Evolutionary conservation across 179 eudicot species (phyloP).

Genomic region (Beta lomatogona): DNA sequence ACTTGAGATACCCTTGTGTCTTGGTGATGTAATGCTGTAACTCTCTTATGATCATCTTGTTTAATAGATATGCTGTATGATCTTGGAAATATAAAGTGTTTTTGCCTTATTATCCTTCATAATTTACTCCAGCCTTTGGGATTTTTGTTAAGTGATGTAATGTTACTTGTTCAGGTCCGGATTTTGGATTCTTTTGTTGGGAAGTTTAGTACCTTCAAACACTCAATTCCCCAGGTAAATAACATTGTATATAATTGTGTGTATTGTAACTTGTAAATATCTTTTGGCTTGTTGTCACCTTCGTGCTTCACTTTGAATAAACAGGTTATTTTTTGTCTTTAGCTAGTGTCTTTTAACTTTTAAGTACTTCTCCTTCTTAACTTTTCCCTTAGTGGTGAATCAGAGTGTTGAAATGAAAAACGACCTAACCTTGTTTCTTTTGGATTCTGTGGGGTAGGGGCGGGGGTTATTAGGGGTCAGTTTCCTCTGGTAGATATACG

Average conservation of each 20-base stretch:
- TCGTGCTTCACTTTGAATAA: neutral
- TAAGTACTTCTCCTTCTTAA: neutral
- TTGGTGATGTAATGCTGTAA: neutral
- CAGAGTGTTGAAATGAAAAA: neutral
- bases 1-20: neutral
- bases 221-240: conserved; percentile 83
- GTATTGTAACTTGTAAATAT: neutral
- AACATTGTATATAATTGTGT: neutral
- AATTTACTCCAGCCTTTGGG: neutral
- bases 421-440: neutral
- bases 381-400: neutral
- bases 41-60: neutral
- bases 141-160: neutral
- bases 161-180: conserved; percentile 62
- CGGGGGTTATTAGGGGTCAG: neutral
- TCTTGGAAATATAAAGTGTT: neutral
- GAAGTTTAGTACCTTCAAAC: conserved; percentile 91
- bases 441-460: neutral
- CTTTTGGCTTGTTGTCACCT: neutral
- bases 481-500: too few species aligned
- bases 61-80: neutral
- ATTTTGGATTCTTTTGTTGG: conserved; percentile 99
- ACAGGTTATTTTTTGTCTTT: neutral
- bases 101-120: neutral
- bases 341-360: neutral